Percentiles rank a stretch among this genome's conserved stretches.
Conservation (phyloP, 306 rosid genomes). For the Fragaria vesca region DNA sequence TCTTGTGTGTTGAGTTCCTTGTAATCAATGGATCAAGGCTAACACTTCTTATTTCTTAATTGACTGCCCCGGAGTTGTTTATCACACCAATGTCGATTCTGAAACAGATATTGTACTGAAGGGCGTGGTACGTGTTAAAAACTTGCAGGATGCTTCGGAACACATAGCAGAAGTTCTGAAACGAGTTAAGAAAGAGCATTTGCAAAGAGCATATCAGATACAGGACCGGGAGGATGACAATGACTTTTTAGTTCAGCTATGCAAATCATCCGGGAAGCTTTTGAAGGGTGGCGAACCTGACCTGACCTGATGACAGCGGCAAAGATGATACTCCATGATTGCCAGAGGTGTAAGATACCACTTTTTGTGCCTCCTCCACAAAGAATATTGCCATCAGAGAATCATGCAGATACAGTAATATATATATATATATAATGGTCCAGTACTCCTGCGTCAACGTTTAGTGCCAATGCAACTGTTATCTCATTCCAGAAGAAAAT, state of each 20-base stretch:
- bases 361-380: conserved; percentile 77
- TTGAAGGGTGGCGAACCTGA: conserved; percentile 93
- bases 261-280: conserved; percentile 72
- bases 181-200: conserved; percentile 83
- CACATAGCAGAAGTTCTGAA: conserved; percentile 95
- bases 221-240: conserved; percentile 71
- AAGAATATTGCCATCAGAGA: conserved; percentile 40
- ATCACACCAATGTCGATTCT: conserved; percentile 60
- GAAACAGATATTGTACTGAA: conserved; percentile 89
- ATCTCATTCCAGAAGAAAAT: too few relatives aligned
- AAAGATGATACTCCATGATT: conserved; percentile 90
- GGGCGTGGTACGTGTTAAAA: conserved; percentile 99
- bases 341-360: conserved; percentile 96
- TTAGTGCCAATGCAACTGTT: too few relatives aligned
- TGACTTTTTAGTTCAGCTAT: conserved; percentile 85
- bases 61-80: conserved; percentile 94
- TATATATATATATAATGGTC: too few relatives aligned
- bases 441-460: too few relatives aligned
- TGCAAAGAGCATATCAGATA: conserved; percentile 84
- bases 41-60: conserved; percentile 59
- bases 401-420: conserved; percentile 39
- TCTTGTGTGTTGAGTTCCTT: too few relatives aligned
- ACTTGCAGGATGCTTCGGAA: conserved; percentile 85
- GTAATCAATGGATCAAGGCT: too few relatives aligned
- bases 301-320: conserved; percentile 89